Base-by-base conservation (phyloP, 2,329 filamentous ascomycete genomes). In the Hypoxylon rubiginosum region DNA sequence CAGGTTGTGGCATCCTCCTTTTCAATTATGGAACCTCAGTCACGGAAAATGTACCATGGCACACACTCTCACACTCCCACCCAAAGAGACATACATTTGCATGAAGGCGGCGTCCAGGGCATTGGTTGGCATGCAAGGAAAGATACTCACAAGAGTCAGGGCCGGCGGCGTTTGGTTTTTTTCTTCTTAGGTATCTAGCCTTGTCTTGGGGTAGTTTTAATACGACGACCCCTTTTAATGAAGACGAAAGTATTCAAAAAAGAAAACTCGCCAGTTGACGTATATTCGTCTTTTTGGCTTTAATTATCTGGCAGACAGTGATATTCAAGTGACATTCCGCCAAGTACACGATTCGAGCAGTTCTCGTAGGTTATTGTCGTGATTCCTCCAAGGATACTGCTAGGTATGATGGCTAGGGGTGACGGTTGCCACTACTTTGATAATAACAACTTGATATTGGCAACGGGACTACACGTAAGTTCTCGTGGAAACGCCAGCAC, bases 31-130 rank as follows among this genome's bases (percentile, higher is more conserved):
- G n/a, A 43, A 43, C 39, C 7, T 43, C 8, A 10, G 39, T 43
- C 39, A 43, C 32, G 30, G 34, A 30, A 34, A n/a, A 51, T 28
- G 41, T 50, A 59, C 56, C 21, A 30, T 34, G 17, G 8, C 41
- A 41, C 17, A 57, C n/a, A 30, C 39, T 52, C 46, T 52, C 43
- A 59, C 17, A 50, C 39, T 19, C 8, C 11, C 39, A 17, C 39
- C 39, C 39, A 17, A 17, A 43, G 21, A 43, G 19, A 43, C 28
- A 55, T 49, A 55, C 39, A 62, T 63, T 63, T 62, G 51, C 58
- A 62, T 61, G 64, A 57, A 58, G 61, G 62, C 65, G 65, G 65
- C 65, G 65, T 68, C 64, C 13, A 62, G 57, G 57, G 61, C 57
- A 63, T 54, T 28, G 46, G 49, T 28, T 32, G 41, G 19, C 24